Percentiles rank a stretch among this genome's conserved stretches.
phyloP scores from a whole-genome alignment of 1,284 basidiomycete species.

The Trichosporon sp. region DNA sequence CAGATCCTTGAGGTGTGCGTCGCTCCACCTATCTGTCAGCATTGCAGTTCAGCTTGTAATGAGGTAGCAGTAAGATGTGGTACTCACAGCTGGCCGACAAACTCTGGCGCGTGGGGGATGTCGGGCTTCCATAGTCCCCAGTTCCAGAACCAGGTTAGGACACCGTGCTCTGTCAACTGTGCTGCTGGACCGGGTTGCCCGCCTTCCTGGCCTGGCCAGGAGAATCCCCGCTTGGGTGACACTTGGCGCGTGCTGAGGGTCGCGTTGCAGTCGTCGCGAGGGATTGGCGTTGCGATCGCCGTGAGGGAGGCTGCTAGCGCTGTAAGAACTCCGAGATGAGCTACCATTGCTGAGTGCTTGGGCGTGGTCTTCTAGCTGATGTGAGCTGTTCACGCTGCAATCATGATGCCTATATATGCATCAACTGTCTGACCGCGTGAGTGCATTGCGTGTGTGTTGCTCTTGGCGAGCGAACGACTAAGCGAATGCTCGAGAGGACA shows the following conservation, averaged over 20 bases:
- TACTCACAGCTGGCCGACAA: neutral
- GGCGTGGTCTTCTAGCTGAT: neutral
- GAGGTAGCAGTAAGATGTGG: no score
- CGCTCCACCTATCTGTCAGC: neutral
- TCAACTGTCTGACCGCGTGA: neutral
- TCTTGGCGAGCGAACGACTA: no score
- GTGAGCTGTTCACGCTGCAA: neutral
- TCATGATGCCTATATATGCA: neutral
- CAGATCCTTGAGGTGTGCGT: neutral
- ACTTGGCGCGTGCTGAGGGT: neutral
- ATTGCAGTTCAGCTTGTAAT: no score
- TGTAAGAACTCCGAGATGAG: neutral
- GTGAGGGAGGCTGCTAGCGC: neutral
- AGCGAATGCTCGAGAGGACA: no score
- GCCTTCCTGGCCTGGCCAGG: conserved; percentile 6
- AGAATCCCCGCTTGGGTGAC: neutral
- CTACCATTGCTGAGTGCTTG: neutral
- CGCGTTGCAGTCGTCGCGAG: neutral
- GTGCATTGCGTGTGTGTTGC: neutral
- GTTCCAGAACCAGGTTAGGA: neutral
- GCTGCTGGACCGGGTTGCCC: neutral
- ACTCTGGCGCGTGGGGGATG: neutral
- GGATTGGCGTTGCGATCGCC: neutral
- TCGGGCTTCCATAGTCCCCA: neutral
- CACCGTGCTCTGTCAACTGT: neutral